A percentile compares a stretch with the other conserved stretches of the same genome.
Evolutionary conservation across 192 early-diverging fungal species (phyloP).

Genomic region (Coemansia sp.): DNA sequence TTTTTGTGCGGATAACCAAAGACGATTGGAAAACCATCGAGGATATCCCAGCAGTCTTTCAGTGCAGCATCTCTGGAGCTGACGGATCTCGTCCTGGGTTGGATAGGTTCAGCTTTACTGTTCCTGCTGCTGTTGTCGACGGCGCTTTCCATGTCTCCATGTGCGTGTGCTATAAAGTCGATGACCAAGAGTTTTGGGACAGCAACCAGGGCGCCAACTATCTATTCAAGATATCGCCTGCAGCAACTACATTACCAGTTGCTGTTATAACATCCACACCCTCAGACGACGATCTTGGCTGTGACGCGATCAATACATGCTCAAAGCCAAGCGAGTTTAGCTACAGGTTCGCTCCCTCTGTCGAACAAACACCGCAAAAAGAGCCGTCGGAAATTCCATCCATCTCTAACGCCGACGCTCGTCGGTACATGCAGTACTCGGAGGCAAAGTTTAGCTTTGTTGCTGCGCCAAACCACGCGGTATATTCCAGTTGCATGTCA

Average conservation of each 20-base stretch:
- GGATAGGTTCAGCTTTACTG: conserved; percentile 70
- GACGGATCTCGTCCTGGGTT: conserved; percentile 49
- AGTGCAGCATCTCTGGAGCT: conserved; percentile 54
- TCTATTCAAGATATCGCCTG: conserved; percentile 51
- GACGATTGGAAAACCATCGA: conserved; percentile 74
- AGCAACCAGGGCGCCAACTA: conserved; percentile 90
- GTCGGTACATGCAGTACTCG: conserved; percentile 49
- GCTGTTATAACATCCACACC: not conserved
- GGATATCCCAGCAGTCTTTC: conserved; percentile 68
- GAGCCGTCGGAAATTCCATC: not conserved
- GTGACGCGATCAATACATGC: conserved; percentile 8
- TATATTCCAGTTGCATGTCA: not conserved
- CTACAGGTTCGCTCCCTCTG: conserved; percentile 11
- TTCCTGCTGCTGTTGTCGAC: conserved; percentile 32
- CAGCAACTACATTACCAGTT: not conserved
- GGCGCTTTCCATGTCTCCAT: conserved; percentile 53
- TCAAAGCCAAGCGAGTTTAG: conserved; percentile 1
- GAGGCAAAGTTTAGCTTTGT: conserved; percentile 35
- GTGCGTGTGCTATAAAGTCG: conserved; percentile 68
- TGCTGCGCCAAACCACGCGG: not conserved
- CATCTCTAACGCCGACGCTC: conserved; percentile 17
- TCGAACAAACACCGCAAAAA: not conserved
- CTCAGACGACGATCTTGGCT: not conserved
- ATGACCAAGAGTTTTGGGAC: conserved; percentile 84
- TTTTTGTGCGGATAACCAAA: conserved; percentile 71